Percentiles rank a stretch among this genome's conserved stretches.
Conservation (phyloP, 257 asterid genomes). For the Agastache rugosa region DNA sequence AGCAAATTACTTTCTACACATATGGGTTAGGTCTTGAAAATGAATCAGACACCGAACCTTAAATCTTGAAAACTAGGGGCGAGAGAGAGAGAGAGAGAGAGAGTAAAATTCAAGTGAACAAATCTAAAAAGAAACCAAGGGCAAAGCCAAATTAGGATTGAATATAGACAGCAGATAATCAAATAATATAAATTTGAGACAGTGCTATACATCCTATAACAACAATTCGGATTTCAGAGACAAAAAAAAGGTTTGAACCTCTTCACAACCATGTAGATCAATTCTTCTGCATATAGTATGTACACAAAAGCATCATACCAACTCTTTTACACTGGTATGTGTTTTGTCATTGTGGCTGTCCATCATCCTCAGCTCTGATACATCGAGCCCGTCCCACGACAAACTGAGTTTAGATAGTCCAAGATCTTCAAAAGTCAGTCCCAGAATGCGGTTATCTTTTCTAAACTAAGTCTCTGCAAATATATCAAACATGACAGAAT, state of each 20-base stretch:
- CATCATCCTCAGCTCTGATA: constrained; percentile 20
- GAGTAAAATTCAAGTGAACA: neutral
- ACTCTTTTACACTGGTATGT: neutral
- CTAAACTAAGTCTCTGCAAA: constrained; percentile 1
- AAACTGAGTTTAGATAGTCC: neutral
- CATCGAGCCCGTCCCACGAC: neutral
- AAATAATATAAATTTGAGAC: constrained; percentile 21
- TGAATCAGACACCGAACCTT: too few species aligned
- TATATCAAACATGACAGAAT: neutral
- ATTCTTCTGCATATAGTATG: constrained; percentile 30
- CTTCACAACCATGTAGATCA: constrained; percentile 16
- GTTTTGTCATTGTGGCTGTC: constrained; percentile 13
- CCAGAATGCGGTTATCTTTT: constrained; percentile 9
- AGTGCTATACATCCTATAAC: neutral
- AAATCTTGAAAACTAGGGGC: too few species aligned
- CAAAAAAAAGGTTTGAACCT: constrained; percentile 26
- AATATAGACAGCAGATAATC: neutral
- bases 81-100: neutral
- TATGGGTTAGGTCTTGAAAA: too few species aligned
- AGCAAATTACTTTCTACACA: too few species aligned
- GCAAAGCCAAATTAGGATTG: neutral
- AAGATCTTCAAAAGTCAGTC: neutral
- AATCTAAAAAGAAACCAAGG: neutral
- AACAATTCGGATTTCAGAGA: constrained; percentile 19
- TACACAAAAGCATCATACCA: constrained; percentile 28